A percentile compares a stretch with the other conserved stretches of the same genome.
phyloP scores from a whole-genome alignment of 805 yeast genomes.

The Ogataea neopini region DNA sequence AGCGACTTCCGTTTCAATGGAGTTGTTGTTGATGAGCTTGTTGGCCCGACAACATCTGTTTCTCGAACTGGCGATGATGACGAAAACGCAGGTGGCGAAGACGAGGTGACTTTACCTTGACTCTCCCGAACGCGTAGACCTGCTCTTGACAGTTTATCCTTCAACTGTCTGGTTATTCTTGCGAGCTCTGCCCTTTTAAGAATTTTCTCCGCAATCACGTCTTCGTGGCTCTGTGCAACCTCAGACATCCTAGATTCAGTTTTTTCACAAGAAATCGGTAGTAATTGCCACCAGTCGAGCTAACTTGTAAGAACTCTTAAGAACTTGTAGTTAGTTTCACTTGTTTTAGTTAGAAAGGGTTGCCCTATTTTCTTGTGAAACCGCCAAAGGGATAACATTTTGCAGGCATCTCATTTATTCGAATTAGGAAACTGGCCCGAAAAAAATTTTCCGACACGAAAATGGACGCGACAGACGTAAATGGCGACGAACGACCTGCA shows the following conservation, averaged over 20 bases:
- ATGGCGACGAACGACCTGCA: constrained; percentile 1
- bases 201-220: constrained; percentile 44
- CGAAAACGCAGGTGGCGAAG: constrained; percentile 17
- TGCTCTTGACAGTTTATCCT: constrained; percentile 43
- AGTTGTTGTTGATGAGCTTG: constrained; percentile 19
- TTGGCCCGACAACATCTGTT: background rate
- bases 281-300: no score
- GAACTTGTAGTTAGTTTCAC: no score
- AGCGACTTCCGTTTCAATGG: constrained; percentile 32
- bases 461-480: no score
- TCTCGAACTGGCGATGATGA: constrained; percentile 20
- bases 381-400: constrained; percentile 16
- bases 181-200: constrained; percentile 48
- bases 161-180: constrained; percentile 45
- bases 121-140: constrained; percentile 39
- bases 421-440: constrained; percentile 10
- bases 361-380: background rate
- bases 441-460: constrained; percentile 12
- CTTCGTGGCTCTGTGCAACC: constrained; percentile 33
- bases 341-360: no score
- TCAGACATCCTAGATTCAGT: background rate
- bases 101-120: constrained; percentile 20
- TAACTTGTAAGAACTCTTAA: no score
- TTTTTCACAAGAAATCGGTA: no score
- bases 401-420: constrained; percentile 14